Conservation (phyloP, 176 grass and related monocot species). For the Carex parvula region DNA sequence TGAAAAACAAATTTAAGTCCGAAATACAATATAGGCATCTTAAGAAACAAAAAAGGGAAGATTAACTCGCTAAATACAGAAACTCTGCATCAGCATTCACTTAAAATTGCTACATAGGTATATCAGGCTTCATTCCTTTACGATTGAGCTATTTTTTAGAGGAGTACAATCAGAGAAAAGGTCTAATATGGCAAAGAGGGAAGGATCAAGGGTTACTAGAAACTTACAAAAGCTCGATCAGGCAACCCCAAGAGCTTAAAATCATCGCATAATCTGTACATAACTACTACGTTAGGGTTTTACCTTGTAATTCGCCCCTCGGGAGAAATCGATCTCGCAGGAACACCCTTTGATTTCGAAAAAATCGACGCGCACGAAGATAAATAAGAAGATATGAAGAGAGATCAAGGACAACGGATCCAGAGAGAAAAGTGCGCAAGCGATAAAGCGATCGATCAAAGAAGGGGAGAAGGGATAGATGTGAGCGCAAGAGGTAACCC, state of each 20-base stretch:
- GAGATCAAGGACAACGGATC: conserved; percentile 8
- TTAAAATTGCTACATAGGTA: background rate
- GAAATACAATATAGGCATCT: background rate
- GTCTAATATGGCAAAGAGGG: background rate
- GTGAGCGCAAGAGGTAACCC: conserved; percentile 24
- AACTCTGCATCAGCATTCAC: conserved; percentile 16
- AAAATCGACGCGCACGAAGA: conserved; percentile 6
- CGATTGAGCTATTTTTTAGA: background rate
- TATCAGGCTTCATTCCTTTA: background rate
- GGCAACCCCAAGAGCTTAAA: background rate
- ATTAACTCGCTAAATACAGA: conserved; percentile 4
- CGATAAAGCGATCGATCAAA: background rate
- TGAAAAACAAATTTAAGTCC: background rate
- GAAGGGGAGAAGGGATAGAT: conserved; percentile 5
- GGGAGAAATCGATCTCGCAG: conserved; percentile 12
- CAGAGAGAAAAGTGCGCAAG: background rate
- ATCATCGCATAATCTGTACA: background rate
- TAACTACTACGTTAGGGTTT: background rate
- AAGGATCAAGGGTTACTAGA: conserved; percentile 8
- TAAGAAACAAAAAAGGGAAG: background rate
- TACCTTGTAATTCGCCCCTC: conserved; percentile 10
- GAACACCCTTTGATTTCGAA: background rate
- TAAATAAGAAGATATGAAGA: background rate
- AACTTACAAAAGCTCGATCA: conserved; percentile 10
- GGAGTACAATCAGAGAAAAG: background rate